A percentile compares a stretch with the other conserved stretches of the same genome.
phyloP scores from a whole-genome alignment of 768 basidiomycete species.

The Lactarius sp. region DNA sequence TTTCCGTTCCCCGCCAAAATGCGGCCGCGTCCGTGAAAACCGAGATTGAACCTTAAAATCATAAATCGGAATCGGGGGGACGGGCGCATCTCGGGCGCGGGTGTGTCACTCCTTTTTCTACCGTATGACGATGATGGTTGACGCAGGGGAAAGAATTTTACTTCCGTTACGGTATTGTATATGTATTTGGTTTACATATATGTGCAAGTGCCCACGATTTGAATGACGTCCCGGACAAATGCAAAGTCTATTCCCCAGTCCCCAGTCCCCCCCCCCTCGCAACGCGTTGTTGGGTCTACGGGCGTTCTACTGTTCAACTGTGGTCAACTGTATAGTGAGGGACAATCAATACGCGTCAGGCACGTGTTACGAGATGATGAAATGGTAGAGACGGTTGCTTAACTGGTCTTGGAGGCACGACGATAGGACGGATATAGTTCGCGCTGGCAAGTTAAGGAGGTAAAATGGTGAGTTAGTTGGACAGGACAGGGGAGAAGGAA shows the following conservation, averaged over 20 bases:
- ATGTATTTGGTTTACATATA: neutral
- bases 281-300: neutral
- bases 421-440: constrained; percentile 25
- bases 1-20: too few species aligned
- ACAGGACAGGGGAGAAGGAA: neutral
- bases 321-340: neutral
- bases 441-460: constrained; percentile 2
- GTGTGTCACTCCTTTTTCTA: too few species aligned
- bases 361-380: neutral
- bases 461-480: constrained; percentile 18
- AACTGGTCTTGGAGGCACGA: constrained; percentile 21
- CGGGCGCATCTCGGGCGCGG: too few species aligned
- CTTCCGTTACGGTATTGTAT: neutral
- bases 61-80: too few species aligned
- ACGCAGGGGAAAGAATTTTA: too few species aligned
- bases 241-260: constrained; percentile 2
- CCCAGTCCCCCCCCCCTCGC: neutral
- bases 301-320: constrained; percentile 5
- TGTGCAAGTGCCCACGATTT: neutral
- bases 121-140: too few species aligned
- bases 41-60: too few species aligned
- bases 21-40: too few species aligned
- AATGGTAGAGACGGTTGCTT: neutral
- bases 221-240: neutral
- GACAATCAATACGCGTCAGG: neutral